A percentile compares a stretch with the other conserved stretches of the same genome.
Conservation (phyloP, 768 basidiomycete species). For the Trametes gibbosa region DNA sequence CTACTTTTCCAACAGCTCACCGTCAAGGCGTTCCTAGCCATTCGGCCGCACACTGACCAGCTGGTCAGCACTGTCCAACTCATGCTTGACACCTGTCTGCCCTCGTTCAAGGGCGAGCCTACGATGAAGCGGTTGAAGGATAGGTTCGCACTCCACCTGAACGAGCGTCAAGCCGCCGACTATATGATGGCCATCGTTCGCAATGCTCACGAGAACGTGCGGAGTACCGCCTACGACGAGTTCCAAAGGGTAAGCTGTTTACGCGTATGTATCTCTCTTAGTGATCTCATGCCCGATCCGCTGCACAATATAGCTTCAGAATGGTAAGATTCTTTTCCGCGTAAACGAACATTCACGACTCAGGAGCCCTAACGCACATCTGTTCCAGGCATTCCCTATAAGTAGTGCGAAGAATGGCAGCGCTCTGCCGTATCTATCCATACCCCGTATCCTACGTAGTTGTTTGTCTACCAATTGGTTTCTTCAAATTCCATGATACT, state of each 20-base stretch:
- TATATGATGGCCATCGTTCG: conserved; percentile 87
- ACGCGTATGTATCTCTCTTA: not conserved
- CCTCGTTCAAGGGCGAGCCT: conserved; percentile 94
- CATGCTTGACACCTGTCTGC: conserved; percentile 93
- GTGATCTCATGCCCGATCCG: not conserved
- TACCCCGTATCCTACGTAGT: not conserved
- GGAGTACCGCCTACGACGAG: conserved; percentile 93
- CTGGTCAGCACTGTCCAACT: conserved; percentile 84
- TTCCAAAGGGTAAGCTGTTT: conserved; percentile 74
- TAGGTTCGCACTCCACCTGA: conserved; percentile 78
- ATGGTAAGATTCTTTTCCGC: conserved; percentile 31
- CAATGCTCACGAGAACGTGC: conserved; percentile 93
- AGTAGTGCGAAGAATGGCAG: conserved; percentile 17
- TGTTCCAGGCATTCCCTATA: conserved; percentile 32
- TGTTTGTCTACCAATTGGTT: not conserved
- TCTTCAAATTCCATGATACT: not conserved
- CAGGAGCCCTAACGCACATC: not conserved
- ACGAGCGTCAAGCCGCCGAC: conserved; percentile 89
- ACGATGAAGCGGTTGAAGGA: conserved; percentile 88
- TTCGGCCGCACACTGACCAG: conserved; percentile 92
- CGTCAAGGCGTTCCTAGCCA: conserved; percentile 94
- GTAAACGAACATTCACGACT: too few relatives aligned
- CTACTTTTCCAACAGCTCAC: conserved; percentile 91
- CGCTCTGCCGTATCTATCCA: not conserved
- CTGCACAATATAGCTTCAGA: conserved; percentile 39